Percentiles rank a stretch among this genome's conserved stretches.
These are phyloP conservation scores for Phaeosphaeria sp. DNA, from an alignment of 2,329 filamentous ascomycete species.

Conservation along the genomic window DNA sequence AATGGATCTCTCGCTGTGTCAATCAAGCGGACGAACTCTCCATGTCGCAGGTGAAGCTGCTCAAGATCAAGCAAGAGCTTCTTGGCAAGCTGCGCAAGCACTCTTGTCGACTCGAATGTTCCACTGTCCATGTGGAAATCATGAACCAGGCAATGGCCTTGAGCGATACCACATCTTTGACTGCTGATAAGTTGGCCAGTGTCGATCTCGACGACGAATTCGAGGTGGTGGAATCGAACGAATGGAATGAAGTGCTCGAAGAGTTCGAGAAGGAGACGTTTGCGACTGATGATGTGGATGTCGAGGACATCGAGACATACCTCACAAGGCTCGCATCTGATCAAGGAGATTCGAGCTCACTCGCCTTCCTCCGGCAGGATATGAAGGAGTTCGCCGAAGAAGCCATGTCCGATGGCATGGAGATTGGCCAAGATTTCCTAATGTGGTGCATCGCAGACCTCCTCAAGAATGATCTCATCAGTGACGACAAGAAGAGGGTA, in stretches of 20 bases:
- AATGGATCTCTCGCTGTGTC: constrained; percentile 60
- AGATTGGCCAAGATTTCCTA: constrained; percentile 53
- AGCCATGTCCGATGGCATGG: constrained; percentile 13
- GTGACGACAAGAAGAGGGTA: constrained; percentile 53
- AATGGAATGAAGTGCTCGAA: constrained; percentile 61
- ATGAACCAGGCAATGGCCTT: constrained; percentile 45
- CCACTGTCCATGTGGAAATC: constrained; percentile 63
- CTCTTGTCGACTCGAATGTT: constrained; percentile 62
- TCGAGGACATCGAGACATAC: constrained; percentile 25
- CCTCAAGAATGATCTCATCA: constrained; percentile 56
- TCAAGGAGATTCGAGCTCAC: background rate
- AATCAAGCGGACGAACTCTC: constrained; percentile 63
- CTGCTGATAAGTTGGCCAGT: constrained; percentile 22
- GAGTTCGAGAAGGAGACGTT: constrained; percentile 37
- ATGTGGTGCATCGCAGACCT: constrained; percentile 57
- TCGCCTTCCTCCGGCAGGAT: constrained; percentile 16
- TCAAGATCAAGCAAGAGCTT: constrained; percentile 57
- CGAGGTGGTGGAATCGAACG: constrained; percentile 57
- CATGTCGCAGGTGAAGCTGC: constrained; percentile 55
- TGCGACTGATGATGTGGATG: constrained; percentile 20
- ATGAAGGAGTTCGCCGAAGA: constrained; percentile 23
- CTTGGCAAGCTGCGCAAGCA: constrained; percentile 56
- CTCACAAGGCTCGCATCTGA: constrained; percentile 21
- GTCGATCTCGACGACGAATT: constrained; percentile 47
- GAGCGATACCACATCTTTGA: constrained; percentile 30